These are phyloP conservation scores for Rubia balearica DNA, from an alignment of 305 asterid genomes.

Conservation along the genomic window DNA sequence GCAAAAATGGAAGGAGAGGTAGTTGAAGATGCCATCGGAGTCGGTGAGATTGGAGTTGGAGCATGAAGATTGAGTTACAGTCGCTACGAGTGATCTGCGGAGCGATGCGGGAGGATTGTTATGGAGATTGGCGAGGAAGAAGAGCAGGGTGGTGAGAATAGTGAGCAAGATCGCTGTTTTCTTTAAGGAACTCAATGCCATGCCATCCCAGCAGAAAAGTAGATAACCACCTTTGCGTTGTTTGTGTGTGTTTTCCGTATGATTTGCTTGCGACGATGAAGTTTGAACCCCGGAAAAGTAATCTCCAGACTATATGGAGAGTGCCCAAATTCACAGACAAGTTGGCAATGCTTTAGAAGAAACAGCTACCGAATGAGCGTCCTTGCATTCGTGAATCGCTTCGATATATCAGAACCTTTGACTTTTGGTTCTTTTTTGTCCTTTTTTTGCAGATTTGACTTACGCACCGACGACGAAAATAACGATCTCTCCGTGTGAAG, in stretches of 20 bases:
- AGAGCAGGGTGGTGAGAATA: conserved; percentile 30
- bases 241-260: neutral
- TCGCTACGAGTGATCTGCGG: conserved; percentile 22
- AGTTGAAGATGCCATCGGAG: conserved; percentile 58
- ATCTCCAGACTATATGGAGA: neutral
- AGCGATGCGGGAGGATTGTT: conserved; percentile 6
- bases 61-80: conserved; percentile 37
- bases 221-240: neutral
- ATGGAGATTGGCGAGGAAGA: conserved; percentile 38
- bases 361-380: neutral
- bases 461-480: neutral
- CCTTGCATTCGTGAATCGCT: neutral
- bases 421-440: neutral
- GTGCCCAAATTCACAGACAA: neutral
- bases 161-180: conserved; percentile 34
- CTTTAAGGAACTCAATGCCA: conserved; percentile 31
- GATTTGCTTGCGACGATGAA: neutral
- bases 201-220: conserved; percentile 37
- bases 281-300: neutral
- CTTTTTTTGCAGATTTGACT: neutral
- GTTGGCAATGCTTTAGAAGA: neutral
- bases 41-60: conserved; percentile 27
- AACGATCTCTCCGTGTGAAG: too few species aligned
- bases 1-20: conserved; percentile 57
- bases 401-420: neutral